Evolutionary conservation across 805 yeast genomes (phyloP).

Genomic region (Yarrowia keelungensis): DNA sequence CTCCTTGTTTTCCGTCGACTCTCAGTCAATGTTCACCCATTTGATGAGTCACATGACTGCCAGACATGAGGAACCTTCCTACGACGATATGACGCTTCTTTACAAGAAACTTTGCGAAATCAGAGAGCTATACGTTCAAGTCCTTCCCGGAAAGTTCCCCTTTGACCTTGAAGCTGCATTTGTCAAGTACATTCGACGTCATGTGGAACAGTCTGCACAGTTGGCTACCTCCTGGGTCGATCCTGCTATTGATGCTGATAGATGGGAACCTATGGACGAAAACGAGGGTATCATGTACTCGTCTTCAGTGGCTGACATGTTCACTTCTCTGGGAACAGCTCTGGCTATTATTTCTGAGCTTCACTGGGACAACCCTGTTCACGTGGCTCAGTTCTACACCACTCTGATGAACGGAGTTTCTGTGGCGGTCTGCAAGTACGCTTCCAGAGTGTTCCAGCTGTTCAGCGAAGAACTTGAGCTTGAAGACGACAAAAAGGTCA

Average conservation of each 20-base stretch:
- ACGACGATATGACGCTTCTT: slow-evolving; percentile 64
- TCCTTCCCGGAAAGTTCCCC: slow-evolving; percentile 54
- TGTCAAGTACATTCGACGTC: slow-evolving; percentile 54
- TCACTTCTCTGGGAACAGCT: slow-evolving; percentile 65
- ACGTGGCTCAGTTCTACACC: slow-evolving; percentile 68
- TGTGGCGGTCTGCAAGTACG: slow-evolving; percentile 57
- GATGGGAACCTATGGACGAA: slow-evolving; percentile 59
- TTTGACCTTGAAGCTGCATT: slow-evolving; percentile 66
- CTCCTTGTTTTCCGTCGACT: slow-evolving; percentile 48
- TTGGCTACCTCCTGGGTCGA: slow-evolving; percentile 59
- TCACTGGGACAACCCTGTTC: slow-evolving; percentile 70
- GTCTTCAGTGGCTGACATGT: slow-evolving; percentile 71
- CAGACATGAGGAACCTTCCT: slow-evolving; percentile 48
- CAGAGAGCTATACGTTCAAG: slow-evolving; percentile 58
- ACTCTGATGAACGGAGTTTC: slow-evolving; percentile 67
- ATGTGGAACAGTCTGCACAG: slow-evolving; percentile 56
- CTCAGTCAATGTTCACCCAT: slow-evolving; percentile 49
- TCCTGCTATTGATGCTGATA: slow-evolving; percentile 65
- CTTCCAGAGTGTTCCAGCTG: slow-evolving; percentile 43
- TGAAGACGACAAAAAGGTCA: slow-evolving; percentile 38
- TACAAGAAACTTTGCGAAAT: slow-evolving; percentile 62
- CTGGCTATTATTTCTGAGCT: slow-evolving; percentile 63
- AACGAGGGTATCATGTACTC: slow-evolving; percentile 54
- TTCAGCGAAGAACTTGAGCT: slow-evolving; percentile 46
- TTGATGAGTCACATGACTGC: slow-evolving; percentile 44